Evolutionary conservation across 2,329 filamentous ascomycete species (phyloP).

Genomic region (Westerdykella ornata): DNA sequence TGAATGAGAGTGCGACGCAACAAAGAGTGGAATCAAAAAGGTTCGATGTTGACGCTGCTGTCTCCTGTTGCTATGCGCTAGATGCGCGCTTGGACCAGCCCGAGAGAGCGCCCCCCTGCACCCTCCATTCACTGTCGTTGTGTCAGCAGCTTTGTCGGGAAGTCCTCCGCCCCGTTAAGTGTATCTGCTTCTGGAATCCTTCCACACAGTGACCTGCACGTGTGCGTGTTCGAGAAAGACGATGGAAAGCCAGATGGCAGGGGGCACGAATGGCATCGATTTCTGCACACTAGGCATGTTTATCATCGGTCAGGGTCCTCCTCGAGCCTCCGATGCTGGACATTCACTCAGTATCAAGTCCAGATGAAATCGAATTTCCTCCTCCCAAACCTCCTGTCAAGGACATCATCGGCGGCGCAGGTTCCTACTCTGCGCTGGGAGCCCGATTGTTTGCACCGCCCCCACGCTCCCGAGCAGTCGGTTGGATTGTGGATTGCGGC

Average conservation of each 20-base stretch:
- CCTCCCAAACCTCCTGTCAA: constrained; percentile 61
- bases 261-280: constrained; percentile 36
- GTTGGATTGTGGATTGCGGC: constrained; percentile 88
- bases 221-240: not conserved
- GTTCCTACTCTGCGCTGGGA: constrained; percentile 78
- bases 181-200: not conserved
- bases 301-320: constrained; percentile 48
- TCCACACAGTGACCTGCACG: not conserved
- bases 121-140: constrained; percentile 6
- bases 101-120: constrained; percentile 7
- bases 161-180: too few relatives aligned
- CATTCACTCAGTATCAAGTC: constrained; percentile 7
- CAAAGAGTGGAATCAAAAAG: not conserved
- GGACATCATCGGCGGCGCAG: constrained; percentile 81
- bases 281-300: constrained; percentile 59
- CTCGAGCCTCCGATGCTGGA: constrained; percentile 1
- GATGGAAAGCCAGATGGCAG: constrained; percentile 8
- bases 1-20: constrained; percentile 6
- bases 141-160: not conserved
- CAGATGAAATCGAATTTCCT: constrained; percentile 87
- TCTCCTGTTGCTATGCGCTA: constrained; percentile 11
- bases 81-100: constrained; percentile 11
- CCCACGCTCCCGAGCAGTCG: constrained; percentile 57
- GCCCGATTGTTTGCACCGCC: constrained; percentile 80
- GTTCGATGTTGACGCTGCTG: not conserved